Percentiles rank a stretch among this genome's conserved stretches.
Conservation (phyloP, 805 yeast genomes). For the Saccharomycopsis fibuligera region DNA sequence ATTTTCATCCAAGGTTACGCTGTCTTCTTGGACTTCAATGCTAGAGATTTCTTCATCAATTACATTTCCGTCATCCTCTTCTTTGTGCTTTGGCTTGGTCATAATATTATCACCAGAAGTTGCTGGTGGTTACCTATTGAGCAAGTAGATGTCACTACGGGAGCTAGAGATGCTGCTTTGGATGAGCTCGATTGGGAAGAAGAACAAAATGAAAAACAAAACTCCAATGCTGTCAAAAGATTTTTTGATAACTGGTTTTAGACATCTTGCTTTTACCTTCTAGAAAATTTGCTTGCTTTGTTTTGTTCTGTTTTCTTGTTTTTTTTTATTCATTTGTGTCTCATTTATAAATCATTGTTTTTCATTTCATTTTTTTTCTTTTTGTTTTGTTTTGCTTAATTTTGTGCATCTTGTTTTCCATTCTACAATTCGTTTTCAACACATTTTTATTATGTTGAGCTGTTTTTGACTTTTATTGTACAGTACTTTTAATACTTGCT, state of each 20-base stretch:
- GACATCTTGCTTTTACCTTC: neutral
- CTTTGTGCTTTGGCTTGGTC: conserved; percentile 45
- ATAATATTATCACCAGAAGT: conserved; percentile 47
- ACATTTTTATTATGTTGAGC: neutral
- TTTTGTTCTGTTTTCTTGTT: neutral
- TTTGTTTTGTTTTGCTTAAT: neutral
- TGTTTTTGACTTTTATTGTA: too few relatives aligned
- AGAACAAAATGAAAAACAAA: conserved; percentile 2
- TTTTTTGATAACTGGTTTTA: conserved; percentile 2
- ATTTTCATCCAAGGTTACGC: conserved; percentile 68
- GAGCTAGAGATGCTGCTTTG: conserved; percentile 58
- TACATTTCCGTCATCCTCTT: conserved; percentile 65
- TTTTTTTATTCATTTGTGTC: neutral
- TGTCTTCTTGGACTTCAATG: conserved; percentile 50
- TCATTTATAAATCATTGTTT: too few relatives aligned
- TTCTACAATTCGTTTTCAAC: neutral
- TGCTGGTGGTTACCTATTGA: conserved; percentile 42
- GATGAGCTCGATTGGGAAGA: conserved; percentile 26
- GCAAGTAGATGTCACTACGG: conserved; percentile 65
- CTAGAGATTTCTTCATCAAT: conserved; percentile 56
- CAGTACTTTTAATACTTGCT: too few relatives aligned
- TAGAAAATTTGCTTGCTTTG: neutral
- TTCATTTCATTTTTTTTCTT: neutral
- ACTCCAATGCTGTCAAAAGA: neutral
- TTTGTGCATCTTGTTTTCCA: neutral